These are phyloP conservation scores for Talaromyces piceae DNA, from an alignment of 2,329 filamentous ascomycete species.

Conservation along the genomic window DNA sequence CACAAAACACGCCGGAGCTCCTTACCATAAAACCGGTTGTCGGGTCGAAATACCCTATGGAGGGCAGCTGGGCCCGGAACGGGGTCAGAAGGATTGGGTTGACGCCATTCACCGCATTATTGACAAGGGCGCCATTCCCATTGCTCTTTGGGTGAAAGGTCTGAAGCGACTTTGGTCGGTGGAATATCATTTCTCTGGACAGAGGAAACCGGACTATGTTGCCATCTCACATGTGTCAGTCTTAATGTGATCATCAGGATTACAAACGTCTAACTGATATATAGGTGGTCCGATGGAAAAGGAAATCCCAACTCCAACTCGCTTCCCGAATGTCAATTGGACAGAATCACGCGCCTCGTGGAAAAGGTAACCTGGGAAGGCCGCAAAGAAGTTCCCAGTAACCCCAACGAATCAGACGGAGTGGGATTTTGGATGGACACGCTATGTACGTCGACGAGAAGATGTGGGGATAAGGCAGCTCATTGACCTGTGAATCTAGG, in stretches of 20 bases:
- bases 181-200: conserved; percentile 10
- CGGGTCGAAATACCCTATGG: conserved; percentile 8
- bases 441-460: conserved; percentile 8
- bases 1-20: conserved; percentile 4
- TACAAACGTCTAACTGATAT: background rate
- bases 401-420: conserved; percentile 3
- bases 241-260: background rate
- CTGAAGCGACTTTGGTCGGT: conserved; percentile 8
- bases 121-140: conserved; percentile 11
- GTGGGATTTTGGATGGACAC: conserved; percentile 19
- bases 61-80: conserved; percentile 10
- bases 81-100: conserved; percentile 11
- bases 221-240: conserved; percentile 18
- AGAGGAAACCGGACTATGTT: conserved; percentile 9
- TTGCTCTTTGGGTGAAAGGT: conserved; percentile 13
- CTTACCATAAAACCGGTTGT: conserved; percentile 6
- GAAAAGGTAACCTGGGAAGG: conserved; percentile 12
- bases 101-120: conserved; percentile 11
- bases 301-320: conserved; percentile 14
- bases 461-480: background rate
- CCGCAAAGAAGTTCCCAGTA: conserved; percentile 2
- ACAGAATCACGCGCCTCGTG: conserved; percentile 11
- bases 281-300: conserved; percentile 16
- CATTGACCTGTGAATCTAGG: background rate
- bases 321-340: conserved; percentile 14